Evolutionary conservation across 2,329 filamentous ascomycete species (phyloP).

Genomic region (Ophiostoma sp.): DNA sequence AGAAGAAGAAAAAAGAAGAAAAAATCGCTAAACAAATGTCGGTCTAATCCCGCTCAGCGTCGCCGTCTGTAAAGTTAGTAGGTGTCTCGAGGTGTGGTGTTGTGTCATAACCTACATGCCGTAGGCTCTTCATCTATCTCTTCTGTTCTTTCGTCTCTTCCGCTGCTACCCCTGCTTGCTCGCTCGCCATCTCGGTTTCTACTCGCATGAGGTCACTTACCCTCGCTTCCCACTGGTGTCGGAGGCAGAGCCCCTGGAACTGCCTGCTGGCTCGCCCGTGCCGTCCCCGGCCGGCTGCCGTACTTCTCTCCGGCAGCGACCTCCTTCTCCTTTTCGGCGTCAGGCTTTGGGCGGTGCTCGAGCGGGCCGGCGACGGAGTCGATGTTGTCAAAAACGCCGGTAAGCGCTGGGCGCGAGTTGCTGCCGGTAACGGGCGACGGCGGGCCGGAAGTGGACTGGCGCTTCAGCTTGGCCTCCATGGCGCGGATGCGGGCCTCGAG

Average conservation of each 20-base stretch:
- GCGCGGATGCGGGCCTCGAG: slow-evolving; percentile 79
- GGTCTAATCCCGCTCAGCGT: slow-evolving; percentile 35
- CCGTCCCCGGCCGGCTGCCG: slow-evolving; percentile 50
- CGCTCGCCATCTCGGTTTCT: background rate
- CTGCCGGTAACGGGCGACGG: slow-evolving; percentile 18
- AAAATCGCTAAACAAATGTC: slow-evolving; percentile 1
- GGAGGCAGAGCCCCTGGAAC: slow-evolving; percentile 56
- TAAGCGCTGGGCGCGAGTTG: slow-evolving; percentile 30
- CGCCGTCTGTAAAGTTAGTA: slow-evolving; percentile 44
- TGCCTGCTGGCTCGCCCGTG: slow-evolving; percentile 44
- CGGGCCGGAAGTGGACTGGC: slow-evolving; percentile 2
- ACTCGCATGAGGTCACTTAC: slow-evolving; percentile 37
- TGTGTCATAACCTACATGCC: background rate
- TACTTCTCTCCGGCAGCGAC: slow-evolving; percentile 30
- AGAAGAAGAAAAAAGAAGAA: background rate
- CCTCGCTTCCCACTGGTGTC: slow-evolving; percentile 57
- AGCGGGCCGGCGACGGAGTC: slow-evolving; percentile 26
- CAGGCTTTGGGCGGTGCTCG: slow-evolving; percentile 22
- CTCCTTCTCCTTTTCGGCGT: slow-evolving; percentile 24
- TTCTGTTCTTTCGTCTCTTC: slow-evolving; percentile 17
- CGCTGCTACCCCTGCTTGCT: background rate
- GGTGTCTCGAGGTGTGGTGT: slow-evolving; percentile 25
- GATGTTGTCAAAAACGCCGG: slow-evolving; percentile 30
- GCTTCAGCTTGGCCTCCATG: slow-evolving; percentile 71
- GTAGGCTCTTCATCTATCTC: slow-evolving; percentile 7